Conservation (phyloP, 345 rosid species). For the Populus davidiana region DNA sequence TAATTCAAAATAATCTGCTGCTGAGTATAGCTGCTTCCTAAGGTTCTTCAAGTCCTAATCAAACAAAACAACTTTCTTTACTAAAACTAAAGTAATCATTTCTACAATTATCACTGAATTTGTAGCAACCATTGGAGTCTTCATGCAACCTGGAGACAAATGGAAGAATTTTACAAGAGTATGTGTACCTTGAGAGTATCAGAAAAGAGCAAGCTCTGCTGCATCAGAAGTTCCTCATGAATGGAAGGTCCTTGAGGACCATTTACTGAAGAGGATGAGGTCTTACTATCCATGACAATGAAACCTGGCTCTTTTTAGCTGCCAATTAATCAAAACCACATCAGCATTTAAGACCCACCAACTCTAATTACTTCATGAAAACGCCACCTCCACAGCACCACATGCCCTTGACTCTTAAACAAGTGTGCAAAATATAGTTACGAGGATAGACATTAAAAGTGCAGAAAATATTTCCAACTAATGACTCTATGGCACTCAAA, state of each 20-base stretch:
- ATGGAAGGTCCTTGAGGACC: conserved; percentile 46
- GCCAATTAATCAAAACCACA: not conserved
- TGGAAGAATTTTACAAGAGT: not conserved
- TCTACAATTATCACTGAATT: not conserved
- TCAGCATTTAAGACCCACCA: not conserved
- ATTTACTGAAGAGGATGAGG: conserved; percentile 40
- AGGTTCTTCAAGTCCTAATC: conserved; percentile 71
- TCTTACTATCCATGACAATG: conserved; percentile 26
- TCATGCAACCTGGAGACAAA: not conserved
- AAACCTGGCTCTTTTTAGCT: conserved; percentile 6
- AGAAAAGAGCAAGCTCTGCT: conserved; percentile 61
- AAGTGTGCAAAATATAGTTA: not conserved
- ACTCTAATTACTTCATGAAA: not conserved
- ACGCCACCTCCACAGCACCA: not conserved
- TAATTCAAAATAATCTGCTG: conserved; percentile 77
- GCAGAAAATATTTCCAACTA: not conserved
- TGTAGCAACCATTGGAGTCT: not conserved
- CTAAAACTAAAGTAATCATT: not conserved
- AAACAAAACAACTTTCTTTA: conserved; percentile 3
- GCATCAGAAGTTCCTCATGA: conserved; percentile 67
- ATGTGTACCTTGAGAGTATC: conserved; percentile 62
- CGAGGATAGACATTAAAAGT: not conserved
- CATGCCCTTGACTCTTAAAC: not conserved
- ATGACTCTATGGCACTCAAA: not conserved
- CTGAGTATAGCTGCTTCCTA: conserved; percentile 71